Evolutionary conservation across 75 land plant species (phyloP).

Genomic region (Cunninghamia lanceolata): DNA sequence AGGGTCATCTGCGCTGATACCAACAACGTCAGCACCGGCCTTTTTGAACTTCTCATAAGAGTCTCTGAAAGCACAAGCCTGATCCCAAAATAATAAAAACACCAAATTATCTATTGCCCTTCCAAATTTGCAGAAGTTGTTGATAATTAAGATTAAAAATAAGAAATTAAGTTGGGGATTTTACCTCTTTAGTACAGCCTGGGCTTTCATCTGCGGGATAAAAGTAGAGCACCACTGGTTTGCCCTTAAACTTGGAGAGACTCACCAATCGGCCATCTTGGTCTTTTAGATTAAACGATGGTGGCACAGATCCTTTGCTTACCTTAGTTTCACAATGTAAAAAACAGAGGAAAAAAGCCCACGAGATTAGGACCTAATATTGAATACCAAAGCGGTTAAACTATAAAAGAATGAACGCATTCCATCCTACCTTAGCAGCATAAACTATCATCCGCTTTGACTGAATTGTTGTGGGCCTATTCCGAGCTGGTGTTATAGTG

Average conservation of each 20-base stretch:
- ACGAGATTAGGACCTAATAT: background rate
- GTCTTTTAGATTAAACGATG: conserved; percentile 77
- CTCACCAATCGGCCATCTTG: conserved; percentile 84
- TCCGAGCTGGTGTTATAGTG: background rate
- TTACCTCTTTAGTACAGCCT: conserved; percentile 96
- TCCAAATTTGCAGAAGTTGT: too few relatives aligned
- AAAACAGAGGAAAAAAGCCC: too few relatives aligned
- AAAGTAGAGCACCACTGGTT: conserved; percentile 95
- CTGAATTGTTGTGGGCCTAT: background rate
- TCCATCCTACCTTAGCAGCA: conserved; percentile 9
- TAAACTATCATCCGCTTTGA: background rate
- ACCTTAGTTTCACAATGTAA: conserved; percentile 45
- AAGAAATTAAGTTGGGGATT: background rate
- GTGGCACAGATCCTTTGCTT: conserved; percentile 62
- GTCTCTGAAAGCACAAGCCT: conserved; percentile 99
- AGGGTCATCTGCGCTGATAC: conserved; percentile 88
- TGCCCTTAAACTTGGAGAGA: conserved; percentile 90
- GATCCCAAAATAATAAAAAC: background rate
- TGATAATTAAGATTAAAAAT: too few relatives aligned
- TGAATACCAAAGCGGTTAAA: background rate
- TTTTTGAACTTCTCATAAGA: conserved; percentile 97
- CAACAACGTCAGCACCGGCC: conserved; percentile 92
- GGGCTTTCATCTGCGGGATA: conserved; percentile 99
- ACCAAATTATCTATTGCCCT: too few relatives aligned
- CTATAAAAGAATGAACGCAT: too few relatives aligned